These are phyloP conservation scores for Astrephomene gubernaculifera DNA, from an alignment of 139 green algal genomes.

Conservation along the genomic window DNA sequence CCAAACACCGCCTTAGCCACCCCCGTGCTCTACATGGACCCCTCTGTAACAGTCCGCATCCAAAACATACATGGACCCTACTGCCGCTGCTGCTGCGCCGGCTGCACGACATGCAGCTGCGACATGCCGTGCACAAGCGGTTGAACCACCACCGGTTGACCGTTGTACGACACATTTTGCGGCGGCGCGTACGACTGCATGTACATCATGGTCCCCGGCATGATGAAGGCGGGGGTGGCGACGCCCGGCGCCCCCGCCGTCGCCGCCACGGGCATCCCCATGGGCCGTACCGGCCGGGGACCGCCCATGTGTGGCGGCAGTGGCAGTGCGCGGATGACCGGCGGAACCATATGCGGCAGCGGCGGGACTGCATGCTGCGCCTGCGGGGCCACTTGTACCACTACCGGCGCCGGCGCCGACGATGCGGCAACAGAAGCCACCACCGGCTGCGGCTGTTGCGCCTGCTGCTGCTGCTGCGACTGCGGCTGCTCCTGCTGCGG, in stretches of 20 bases:
- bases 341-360: not conserved
- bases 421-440: not conserved
- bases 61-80: too few relatives aligned
- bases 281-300: not conserved
- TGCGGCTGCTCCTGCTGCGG: not conserved
- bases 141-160: not conserved
- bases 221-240: not conserved
- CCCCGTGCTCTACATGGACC: too few relatives aligned
- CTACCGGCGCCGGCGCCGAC: not conserved
- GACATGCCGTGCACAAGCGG: not conserved
- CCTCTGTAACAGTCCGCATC: too few relatives aligned
- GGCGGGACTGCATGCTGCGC: not conserved
- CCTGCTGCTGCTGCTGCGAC: not conserved
- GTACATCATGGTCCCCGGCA: not conserved
- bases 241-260: not conserved
- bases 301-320: slow-evolving; percentile 10
- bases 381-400: not conserved
- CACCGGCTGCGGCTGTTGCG: not conserved
- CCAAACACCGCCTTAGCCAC: too few relatives aligned
- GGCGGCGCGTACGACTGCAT: not conserved
- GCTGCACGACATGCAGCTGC: slow-evolving; percentile 1
- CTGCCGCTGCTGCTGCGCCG: not conserved
- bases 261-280: not conserved
- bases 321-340: not conserved
- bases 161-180: not conserved